Base-by-base conservation (phyloP, 1,139 yeast genomes). In the Suhomyces taliae region DNA sequence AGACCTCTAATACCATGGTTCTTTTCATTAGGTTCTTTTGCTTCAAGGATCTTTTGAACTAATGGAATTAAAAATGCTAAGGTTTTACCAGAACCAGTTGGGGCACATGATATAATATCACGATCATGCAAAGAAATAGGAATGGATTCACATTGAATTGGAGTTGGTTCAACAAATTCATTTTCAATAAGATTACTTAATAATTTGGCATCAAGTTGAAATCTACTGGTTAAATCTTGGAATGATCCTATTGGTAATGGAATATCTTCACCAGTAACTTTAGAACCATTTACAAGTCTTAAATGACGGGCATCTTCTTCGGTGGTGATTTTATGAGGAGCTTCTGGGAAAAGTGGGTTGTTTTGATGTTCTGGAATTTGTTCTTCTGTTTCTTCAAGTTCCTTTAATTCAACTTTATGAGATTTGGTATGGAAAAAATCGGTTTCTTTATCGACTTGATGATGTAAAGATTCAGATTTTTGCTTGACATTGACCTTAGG, bases 11-110 rank as follows among this genome's bases (percentile, higher is more conserved):
- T 72, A 1, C 87, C 89, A 45, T 67, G 57, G 46, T 66, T 67
- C 44, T 69, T 70, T 6, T 45, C 56, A 19, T 61, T 64, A 7
- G 55, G 59, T 26, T 47, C 47, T 60, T 64, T 42, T 49, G 58
- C 40, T 27, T 56, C 51, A 40, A 81, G 57, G 41, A 71, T 53
- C 33, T 74, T 74, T 58, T 90, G 96, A 12, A 93, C 69, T 55
- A 91, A 61, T 2, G 99, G 99, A 14, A 90, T 81, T 47, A 87
- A 74, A 64, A 87, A 93, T 39, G 97, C 97, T 43, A 90, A 72
- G 0, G 97, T 89, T 64, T 90, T 90, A 70, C 97, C 97, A 7
- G 96, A 87, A 56, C 97, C 97, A 0, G 97, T 90, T 37, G 96
- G 97, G 0, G 97, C 96, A 73, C 96, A 87, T 1, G 95, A 95